Base-by-base conservation (phyloP, 192 early-diverging fungal genomes). In the Coemansia reversa region DNA sequence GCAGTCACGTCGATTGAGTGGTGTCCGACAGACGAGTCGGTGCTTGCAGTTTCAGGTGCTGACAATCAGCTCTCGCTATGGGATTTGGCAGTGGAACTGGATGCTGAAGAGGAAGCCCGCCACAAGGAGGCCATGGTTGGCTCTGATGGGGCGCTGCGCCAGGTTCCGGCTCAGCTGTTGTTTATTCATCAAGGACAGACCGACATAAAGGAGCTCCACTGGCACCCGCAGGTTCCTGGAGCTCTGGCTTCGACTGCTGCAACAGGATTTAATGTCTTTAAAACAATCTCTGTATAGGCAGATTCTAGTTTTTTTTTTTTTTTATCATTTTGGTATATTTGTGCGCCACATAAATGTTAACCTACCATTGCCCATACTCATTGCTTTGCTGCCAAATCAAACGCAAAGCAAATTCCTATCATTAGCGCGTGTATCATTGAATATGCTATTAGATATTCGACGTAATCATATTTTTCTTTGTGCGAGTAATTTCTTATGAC, bases 1-100 rank as follows among this genome's bases (percentile, higher is more conserved):
- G 88, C 94, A 7, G 89, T 99, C 62, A 97, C 96, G 1, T 95
- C 93, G 18, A 93, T 99, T 66, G 97, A 99, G 82, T 99, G 95
- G 95, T 89, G 93, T 62, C 93, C 94, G 5, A 88, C 83, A 2
- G 97, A 99, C 69, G 89, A 91, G 62, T 96, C 93, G 9, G 87
- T 96, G 23, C 73, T 99, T 45, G 94, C 89, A 12, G 94, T 94
- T 33, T 75, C 91, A 16, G 96, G 96, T 6, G 95, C 90, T 11
- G 97, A 99, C 76, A 88, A 99, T 70, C 97, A 99, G 83, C 69
- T 96, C 51, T 95, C 97, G 29, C 68, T 99, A 29, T 99, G 97
- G 97, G 97, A 99, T 77, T 83, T 99, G 58, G 91, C 94, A n/a
- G 90, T 98, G 9, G 97, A 99, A 76, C 84, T 89, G 35, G 97